Base-by-base conservation (phyloP, 1,139 yeast genomes). In the Kodamaea ohmeri region DNA sequence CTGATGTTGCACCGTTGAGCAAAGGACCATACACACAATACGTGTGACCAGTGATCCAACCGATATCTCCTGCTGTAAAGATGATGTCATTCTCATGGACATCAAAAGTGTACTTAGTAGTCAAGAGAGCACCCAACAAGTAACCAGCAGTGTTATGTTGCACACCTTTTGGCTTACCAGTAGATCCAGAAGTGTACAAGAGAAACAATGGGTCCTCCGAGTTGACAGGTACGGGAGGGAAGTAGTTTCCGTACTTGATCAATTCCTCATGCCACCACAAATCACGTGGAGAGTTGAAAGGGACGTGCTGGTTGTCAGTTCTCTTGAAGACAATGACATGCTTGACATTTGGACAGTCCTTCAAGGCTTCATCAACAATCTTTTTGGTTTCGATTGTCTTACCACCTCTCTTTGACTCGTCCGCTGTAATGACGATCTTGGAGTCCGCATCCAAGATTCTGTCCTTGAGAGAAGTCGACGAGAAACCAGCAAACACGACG, bases 41-140 rank as follows among this genome's bases (percentile, higher is more conserved):
- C 2, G 92, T 78, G 63, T 85, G 95, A 39, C 95, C 95, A 8
- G 94, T 84, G 53, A 85, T 83, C 95, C 95, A 85, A 48, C 95
- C 95, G 43, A 85, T 79, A 59, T 85, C 95, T 53, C 94, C 95
- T 14, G 94, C 94, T 9, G 94, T 84, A 67, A 85, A 85, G 43
- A 85, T 64, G 21, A 77, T 67, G 55, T 85, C 95, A 32, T 79
- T 80, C 45, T 73, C 76, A 52, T 83, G 90, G 33, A 83, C 76
- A 56, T 85, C 94, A 62, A 85, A 85, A 27, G 81, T 78, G 59
- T 84, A 84, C 58, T 80, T 81, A 47, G 88, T 78, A 30, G 89
- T 76, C 49, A 83, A 53, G 39, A 76, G 54, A 2, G 94, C 89
- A 36, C 86, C 87, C 43, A 85, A 66, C 45, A 85, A 65, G 56